Evolutionary conservation across 1,139 yeast species (phyloP).

Genomic region (Blastobotrys illinoisensis): DNA sequence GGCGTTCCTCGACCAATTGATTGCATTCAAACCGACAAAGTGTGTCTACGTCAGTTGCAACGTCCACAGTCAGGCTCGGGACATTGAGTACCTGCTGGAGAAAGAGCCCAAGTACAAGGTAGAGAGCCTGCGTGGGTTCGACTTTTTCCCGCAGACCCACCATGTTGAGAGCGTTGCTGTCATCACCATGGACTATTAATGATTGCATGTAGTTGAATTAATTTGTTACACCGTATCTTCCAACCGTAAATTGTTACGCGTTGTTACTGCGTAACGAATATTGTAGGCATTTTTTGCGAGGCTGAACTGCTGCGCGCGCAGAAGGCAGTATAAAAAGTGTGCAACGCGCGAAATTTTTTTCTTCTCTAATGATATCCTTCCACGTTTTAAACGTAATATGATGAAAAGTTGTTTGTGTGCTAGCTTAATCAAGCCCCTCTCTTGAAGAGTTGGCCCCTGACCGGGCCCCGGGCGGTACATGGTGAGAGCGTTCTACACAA

Average conservation of each 20-base stretch:
- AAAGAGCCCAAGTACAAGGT: conserved; percentile 47
- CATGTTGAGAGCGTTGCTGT: conserved; percentile 97
- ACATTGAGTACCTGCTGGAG: conserved; percentile 72
- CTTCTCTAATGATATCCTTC: conserved; percentile 27
- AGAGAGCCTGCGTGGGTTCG: conserved; percentile 88
- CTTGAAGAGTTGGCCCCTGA: conserved; percentile 29
- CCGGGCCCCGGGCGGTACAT: conserved; percentile 36
- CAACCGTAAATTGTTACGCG: background rate
- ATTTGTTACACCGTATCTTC: no score
- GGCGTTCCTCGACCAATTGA: conserved; percentile 74
- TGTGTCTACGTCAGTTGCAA: conserved; percentile 93
- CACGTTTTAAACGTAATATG: conserved; percentile 34
- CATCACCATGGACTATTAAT: conserved; percentile 32
- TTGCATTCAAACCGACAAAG: conserved; percentile 75
- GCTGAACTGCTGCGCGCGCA: background rate
- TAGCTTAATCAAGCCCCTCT: conserved; percentile 25
- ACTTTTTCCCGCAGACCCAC: conserved; percentile 96
- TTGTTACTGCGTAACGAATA: background rate
- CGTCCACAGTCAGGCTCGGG: conserved; percentile 96
- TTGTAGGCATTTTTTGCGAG: no score
- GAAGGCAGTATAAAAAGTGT: background rate
- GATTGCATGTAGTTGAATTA: conserved; percentile 1
- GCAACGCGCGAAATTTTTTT: conserved; percentile 9
- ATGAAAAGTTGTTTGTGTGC: conserved; percentile 31
- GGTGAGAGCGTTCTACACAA: conserved; percentile 37